Percentiles rank a stretch among this genome's conserved stretches.
phyloP scores from a whole-genome alignment of 257 asterid genomes.

The Nicotiana attenuata region DNA sequence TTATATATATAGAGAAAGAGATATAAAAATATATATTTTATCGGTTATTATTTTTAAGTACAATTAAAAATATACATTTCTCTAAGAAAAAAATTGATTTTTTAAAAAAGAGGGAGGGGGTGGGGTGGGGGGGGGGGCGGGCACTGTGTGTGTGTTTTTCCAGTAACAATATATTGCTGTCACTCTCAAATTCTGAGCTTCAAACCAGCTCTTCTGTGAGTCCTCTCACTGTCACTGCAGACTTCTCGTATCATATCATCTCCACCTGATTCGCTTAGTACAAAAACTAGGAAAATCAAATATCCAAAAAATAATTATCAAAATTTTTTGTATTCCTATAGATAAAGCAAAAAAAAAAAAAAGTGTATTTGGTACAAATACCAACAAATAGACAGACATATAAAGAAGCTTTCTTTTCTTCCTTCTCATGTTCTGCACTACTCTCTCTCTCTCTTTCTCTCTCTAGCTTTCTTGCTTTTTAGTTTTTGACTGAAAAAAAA shows the following conservation, averaged over 20 bases:
- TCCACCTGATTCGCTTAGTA: conserved; percentile 26
- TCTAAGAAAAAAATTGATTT: no score
- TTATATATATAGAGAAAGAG: no score
- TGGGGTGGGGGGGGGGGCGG: no score
- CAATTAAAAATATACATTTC: no score
- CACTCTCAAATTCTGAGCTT: conserved; percentile 61
- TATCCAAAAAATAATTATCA: background rate
- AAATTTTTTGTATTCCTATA: background rate
- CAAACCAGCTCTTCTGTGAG: background rate
- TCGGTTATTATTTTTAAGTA: no score
- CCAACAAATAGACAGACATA: conserved; percentile 4
- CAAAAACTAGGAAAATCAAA: background rate
- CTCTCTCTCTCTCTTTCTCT: conserved; percentile 1
- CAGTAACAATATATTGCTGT: conserved; percentile 23
- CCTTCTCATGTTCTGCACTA: background rate
- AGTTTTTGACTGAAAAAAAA: background rate
- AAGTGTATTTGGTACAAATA: background rate
- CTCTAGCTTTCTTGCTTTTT: conserved; percentile 15
- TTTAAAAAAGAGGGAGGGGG: no score
- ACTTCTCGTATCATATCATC: conserved; percentile 28
- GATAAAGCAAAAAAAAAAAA: background rate
- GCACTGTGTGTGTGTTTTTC: background rate
- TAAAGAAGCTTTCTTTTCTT: background rate
- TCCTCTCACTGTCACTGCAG: conserved; percentile 31
- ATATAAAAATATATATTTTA: no score